These are phyloP conservation scores for Wickerhamiella cacticola DNA, from an alignment of 805 yeast species.

Conservation along the genomic window DNA sequence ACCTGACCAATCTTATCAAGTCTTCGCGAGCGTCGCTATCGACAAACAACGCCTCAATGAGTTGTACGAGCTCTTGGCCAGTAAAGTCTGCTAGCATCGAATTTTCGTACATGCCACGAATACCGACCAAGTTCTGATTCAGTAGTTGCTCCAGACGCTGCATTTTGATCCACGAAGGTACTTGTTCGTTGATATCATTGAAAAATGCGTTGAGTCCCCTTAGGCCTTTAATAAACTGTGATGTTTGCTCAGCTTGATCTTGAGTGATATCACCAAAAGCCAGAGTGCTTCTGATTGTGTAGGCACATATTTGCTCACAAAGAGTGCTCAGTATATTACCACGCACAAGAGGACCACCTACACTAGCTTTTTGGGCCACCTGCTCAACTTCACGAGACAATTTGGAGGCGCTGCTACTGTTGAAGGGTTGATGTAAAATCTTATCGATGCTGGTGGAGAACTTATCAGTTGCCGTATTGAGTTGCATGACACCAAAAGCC, in stretches of 20 bases:
- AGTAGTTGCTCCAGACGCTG: constrained; percentile 28
- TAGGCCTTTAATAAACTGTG: constrained; percentile 15
- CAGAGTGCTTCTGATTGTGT: constrained; percentile 19
- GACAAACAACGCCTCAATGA: constrained; percentile 28
- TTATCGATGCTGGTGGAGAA: constrained; percentile 9
- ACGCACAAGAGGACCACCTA: constrained; percentile 19
- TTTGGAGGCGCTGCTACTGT: background rate
- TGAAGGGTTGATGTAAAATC: constrained; percentile 4
- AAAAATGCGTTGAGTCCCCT: constrained; percentile 18
- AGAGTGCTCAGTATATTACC: constrained; percentile 27
- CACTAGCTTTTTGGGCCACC: constrained; percentile 16
- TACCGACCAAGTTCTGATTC: constrained; percentile 26
- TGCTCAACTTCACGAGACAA: constrained; percentile 12
- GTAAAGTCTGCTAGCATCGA: constrained; percentile 28
- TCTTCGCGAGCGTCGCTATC: constrained; percentile 26
- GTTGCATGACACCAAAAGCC: constrained; percentile 12
- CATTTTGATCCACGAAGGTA: constrained; percentile 32
- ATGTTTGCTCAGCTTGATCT: constrained; percentile 20
- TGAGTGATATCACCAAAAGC: constrained; percentile 25
- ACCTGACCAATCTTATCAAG: constrained; percentile 17
- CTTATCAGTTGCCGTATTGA: constrained; percentile 11
- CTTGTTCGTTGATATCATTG: constrained; percentile 15
- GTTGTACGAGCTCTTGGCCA: constrained; percentile 24
- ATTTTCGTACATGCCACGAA: constrained; percentile 23
- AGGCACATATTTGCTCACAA: constrained; percentile 23